phyloP scores from a whole-genome alignment of 306 rosid genomes.

The Styphnolobium japonicum region DNA sequence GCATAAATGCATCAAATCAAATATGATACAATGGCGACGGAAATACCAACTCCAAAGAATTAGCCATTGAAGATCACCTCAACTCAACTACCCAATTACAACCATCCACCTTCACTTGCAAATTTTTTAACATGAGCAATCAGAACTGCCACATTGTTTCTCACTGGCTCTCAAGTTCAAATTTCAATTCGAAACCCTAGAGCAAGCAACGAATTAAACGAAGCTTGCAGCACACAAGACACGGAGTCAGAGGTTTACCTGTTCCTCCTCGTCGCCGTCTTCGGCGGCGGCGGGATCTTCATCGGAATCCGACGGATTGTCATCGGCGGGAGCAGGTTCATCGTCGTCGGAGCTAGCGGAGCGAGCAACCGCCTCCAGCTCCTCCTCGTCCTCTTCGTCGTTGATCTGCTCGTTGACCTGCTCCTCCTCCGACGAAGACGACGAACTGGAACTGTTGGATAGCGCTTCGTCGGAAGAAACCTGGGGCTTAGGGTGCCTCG shows the following conservation, averaged over 20 bases:
- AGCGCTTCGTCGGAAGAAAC: conserved; percentile 74
- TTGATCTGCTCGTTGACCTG: conserved; percentile 57
- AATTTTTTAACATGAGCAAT: not conserved
- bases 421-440: conserved; percentile 71
- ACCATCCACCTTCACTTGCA: not conserved
- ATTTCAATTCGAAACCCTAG: conserved; percentile 21
- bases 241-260: conserved; percentile 43
- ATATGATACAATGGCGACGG: not conserved
- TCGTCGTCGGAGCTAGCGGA: conserved; percentile 81
- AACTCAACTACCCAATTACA: not conserved
- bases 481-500: conserved; percentile 55
- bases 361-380: conserved; percentile 93
- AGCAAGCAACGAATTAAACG: not conserved
- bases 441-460: conserved; percentile 52
- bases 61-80: not conserved
- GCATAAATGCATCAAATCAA: not conserved
- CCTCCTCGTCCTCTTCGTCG: conserved; percentile 89
- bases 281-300: conserved; percentile 15
- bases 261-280: conserved; percentile 63
- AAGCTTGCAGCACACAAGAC: not conserved
- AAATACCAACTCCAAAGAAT: not conserved
- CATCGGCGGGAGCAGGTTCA: conserved; percentile 36
- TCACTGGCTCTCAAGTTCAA: not conserved
- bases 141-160: not conserved
- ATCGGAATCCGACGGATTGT: not conserved